Percentiles rank a stretch among this genome's conserved stretches.
phyloP scores from a whole-genome alignment of 2,329 filamentous ascomycete genomes.

The Fusarium sp. region DNA sequence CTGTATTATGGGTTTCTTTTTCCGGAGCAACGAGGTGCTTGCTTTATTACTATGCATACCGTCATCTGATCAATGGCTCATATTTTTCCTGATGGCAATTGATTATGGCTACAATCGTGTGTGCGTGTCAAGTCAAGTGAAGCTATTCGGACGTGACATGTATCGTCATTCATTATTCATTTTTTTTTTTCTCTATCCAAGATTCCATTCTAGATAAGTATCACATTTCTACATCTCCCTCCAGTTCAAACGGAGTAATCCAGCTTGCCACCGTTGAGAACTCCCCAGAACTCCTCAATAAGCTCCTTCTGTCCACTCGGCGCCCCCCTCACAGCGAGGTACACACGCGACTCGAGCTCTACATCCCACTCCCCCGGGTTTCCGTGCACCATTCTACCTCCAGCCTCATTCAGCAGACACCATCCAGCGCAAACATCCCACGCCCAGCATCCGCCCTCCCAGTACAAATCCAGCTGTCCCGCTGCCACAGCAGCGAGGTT shows the following conservation, averaged over 20 bases:
- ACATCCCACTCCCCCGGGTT: constrained; percentile 81
- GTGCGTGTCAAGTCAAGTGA: background rate
- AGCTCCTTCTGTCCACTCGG: constrained; percentile 70
- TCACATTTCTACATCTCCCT: background rate
- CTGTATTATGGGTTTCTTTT: constrained; percentile 41
- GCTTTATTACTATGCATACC: constrained; percentile 29
- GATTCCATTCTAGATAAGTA: background rate
- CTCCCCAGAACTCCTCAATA: constrained; percentile 73
- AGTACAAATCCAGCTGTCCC: constrained; percentile 79
- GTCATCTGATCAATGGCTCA: constrained; percentile 28
- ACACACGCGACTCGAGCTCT: constrained; percentile 69
- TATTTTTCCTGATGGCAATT: constrained; percentile 31
- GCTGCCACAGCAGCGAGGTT: constrained; percentile 80
- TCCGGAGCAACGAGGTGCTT: constrained; percentile 33
- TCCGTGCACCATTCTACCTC: constrained; percentile 77
- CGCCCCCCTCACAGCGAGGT: constrained; percentile 72
- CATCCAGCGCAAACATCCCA: constrained; percentile 89
- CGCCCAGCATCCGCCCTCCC: constrained; percentile 87
- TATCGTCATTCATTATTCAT: constrained; percentile 1
- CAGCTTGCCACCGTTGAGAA: constrained; percentile 67
- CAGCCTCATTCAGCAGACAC: constrained; percentile 81
- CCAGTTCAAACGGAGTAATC: constrained; percentile 54
- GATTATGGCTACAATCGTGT: constrained; percentile 6
- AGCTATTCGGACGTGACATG: background rate
- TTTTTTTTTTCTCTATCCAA: constrained; percentile 17